Percentiles rank a stretch among this genome's conserved stretches.
Conservation (phyloP, 345 rosid genomes). For the Pelargonium nanum region DNA sequence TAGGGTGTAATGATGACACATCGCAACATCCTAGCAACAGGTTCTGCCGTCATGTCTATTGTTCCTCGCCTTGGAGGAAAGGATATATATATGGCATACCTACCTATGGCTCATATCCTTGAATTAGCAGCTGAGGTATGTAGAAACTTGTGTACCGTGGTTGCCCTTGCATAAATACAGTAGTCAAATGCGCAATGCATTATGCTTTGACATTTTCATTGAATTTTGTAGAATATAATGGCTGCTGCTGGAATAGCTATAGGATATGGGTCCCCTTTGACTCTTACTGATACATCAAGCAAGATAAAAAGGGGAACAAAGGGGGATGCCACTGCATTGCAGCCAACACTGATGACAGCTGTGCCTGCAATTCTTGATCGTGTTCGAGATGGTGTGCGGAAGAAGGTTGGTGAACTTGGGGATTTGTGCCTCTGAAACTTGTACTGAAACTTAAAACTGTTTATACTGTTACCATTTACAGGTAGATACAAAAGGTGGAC, state of each 20-base stretch:
- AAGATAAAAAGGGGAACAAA: slow-evolving; percentile 84
- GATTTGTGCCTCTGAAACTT: neutral
- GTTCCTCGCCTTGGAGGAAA: slow-evolving; percentile 78
- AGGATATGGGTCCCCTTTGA: slow-evolving; percentile 93
- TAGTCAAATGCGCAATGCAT: neutral
- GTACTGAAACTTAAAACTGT: slow-evolving; percentile 8
- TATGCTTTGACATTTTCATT: slow-evolving; percentile 12
- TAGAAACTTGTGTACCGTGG: slow-evolving; percentile 4
- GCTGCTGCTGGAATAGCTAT: slow-evolving; percentile 83
- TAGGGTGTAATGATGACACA: slow-evolving; percentile 99
- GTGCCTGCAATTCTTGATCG: slow-evolving; percentile 99
- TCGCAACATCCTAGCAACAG: slow-evolving; percentile 83
- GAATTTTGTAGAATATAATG: slow-evolving; percentile 49
- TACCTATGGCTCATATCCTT: slow-evolving; percentile 93
- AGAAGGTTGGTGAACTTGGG: slow-evolving; percentile 46
- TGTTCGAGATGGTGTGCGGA: slow-evolving; percentile 90
- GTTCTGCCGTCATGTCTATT: slow-evolving; percentile 85
- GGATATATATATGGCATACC: slow-evolving; percentile 79
- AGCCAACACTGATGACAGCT: slow-evolving; percentile 90
- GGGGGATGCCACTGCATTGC: slow-evolving; percentile 75
- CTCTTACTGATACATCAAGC: slow-evolving; percentile 90
- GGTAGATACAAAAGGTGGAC: slow-evolving; percentile 84
- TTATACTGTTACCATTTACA: slow-evolving; percentile 17
- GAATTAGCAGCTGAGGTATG: slow-evolving; percentile 92
- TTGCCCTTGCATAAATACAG: neutral